Conservation (phyloP, 139 green algal genomes). For the Penium margaritaceum region DNA sequence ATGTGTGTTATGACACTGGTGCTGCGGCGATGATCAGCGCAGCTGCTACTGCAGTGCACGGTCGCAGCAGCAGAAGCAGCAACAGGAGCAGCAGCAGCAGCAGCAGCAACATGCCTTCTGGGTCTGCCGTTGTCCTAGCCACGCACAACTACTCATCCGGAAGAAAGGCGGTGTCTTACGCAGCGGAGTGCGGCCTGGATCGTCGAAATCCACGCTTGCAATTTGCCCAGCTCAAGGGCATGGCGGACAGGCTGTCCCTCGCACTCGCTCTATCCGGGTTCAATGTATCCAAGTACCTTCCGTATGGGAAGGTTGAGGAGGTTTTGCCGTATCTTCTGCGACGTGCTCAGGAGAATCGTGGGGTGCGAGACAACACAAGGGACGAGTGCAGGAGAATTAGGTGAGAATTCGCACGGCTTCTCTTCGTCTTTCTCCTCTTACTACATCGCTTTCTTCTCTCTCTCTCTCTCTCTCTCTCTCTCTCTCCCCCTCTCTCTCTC, state of each 20-base stretch:
- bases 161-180: neutral
- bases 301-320: slow-evolving; percentile 13
- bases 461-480: no score
- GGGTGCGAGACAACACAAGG: slow-evolving; percentile 28
- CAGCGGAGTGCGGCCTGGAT: neutral
- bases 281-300: slow-evolving; percentile 38
- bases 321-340: slow-evolving; percentile 40
- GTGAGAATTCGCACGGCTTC: no score
- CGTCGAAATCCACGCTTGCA: slow-evolving; percentile 14
- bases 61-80: no score
- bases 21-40: slow-evolving; percentile 37
- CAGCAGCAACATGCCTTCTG: neutral
- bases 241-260: slow-evolving; percentile 40
- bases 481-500: no score
- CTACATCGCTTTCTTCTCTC: no score
- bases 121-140: slow-evolving; percentile 22
- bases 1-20: slow-evolving; percentile 29
- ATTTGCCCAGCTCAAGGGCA: slow-evolving; percentile 45
- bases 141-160: slow-evolving; percentile 38
- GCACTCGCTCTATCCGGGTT: slow-evolving; percentile 1
- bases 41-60: neutral
- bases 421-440: no score
- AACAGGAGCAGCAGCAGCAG: no score
- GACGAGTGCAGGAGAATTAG: slow-evolving; percentile 11
- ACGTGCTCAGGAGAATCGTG: slow-evolving; percentile 37